Evolutionary conservation across 2,329 filamentous ascomycete genomes (phyloP), one percentile per base, ranked within the genome.

Genomic region (Tolypocladium endophyticum): DNA sequence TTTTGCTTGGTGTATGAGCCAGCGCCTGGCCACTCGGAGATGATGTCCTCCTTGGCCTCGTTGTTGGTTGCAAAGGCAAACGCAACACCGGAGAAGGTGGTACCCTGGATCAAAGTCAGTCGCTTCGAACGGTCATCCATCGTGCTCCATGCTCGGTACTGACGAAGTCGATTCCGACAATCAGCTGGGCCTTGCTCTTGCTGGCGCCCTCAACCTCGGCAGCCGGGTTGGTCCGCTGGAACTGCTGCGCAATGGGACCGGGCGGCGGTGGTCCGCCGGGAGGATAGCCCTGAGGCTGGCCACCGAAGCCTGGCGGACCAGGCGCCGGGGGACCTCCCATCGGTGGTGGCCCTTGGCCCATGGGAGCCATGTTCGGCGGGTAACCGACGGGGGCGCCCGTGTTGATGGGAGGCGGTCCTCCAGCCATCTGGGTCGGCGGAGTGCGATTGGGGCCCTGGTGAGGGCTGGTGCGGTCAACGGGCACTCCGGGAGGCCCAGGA

Each of bases 1-100:
- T 99, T 99, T 78, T 99, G 94, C 78, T 97, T 97, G 57, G 94
- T 96, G 74, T 96, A 93, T 60, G 94, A 97, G 66, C 94, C 94
- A 41, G 94, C 92, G 67, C 94, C 94, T 33, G 94, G 94, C 94
- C 94, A 99, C 77, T 99, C 94, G 64, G 93, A 95, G 69, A 99
- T 99, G 69, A 97, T 97, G 74, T 97, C 93, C 76, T 97, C 94
- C 74, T 96, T 95, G 62, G 92, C 92, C 75, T 97, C 92, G 67
- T 93, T 96, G 77, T 97, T 97, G 61, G 93, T 97, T 62, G 92
- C 92, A 76, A 97, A 99, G 38, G 92, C 92, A 72, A 95, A 97
- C 41, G 94, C 94, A 64, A 97, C 93, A 72, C 94, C 94, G 3
- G 94, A 97, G 74, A 97, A 99, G 6, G 94, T 99, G 23, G 94